Conservation (phyloP, 225 moss, liverwort and hornwort genomes). For the Sphagnum contortum region DNA sequence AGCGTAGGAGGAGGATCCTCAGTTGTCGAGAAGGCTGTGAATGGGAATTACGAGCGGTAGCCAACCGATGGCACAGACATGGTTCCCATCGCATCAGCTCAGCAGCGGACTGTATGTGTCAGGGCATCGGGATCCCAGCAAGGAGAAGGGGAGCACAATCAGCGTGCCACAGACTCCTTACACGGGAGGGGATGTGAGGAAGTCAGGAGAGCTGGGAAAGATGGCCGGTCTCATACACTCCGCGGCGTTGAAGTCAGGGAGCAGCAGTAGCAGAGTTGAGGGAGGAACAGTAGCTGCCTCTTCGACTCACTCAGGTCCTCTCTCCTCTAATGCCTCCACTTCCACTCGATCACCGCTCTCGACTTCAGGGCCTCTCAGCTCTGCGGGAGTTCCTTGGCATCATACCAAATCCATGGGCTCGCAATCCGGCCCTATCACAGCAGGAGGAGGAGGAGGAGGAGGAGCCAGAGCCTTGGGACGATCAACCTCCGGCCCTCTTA, state of each 20-base stretch:
- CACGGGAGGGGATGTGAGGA: constrained; percentile 88
- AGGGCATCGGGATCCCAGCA: constrained; percentile 64
- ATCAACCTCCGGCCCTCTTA: too few relatives aligned
- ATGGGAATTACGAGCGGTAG: too few relatives aligned
- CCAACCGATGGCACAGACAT: too few relatives aligned
- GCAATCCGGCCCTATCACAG: constrained; percentile 26
- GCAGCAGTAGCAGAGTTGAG: constrained; percentile 7
- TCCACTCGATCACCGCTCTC: constrained; percentile 17
- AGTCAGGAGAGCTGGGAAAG: constrained; percentile 87
- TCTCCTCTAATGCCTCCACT: constrained; percentile 7
- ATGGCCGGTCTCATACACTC: constrained; percentile 48
- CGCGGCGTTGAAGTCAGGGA: too few relatives aligned
- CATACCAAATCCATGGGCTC: constrained; percentile 49
- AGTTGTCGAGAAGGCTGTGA: too few relatives aligned
- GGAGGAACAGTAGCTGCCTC: constrained; percentile 15
- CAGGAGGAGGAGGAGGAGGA: background rate
- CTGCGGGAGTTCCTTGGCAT: constrained; percentile 32
- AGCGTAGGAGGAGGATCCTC: too few relatives aligned
- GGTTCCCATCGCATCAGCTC: constrained; percentile 50
- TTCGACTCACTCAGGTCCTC: constrained; percentile 49
- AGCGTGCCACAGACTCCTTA: constrained; percentile 87
- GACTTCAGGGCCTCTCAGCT: constrained; percentile 42
- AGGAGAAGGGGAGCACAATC: constrained; percentile 60
- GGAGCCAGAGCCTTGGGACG: too few relatives aligned
- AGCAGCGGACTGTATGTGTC: constrained; percentile 94